Conservation (phyloP, 805 yeast species). For the Candida patagonica region DNA sequence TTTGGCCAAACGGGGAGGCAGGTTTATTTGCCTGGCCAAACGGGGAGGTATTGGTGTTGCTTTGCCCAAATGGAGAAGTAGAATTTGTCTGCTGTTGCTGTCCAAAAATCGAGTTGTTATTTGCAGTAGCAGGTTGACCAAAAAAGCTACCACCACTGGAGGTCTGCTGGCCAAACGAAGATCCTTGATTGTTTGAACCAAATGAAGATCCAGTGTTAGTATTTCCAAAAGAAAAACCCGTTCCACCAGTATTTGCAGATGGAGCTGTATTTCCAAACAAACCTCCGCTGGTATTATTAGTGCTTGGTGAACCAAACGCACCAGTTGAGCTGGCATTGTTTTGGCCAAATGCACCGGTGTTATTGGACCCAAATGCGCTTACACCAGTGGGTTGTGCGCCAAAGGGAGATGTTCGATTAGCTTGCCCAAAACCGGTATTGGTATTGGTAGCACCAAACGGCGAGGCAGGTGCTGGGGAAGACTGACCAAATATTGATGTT, state of each 20-base stretch:
- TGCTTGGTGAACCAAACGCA: slow-evolving; percentile 20
- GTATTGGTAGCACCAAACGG: slow-evolving; percentile 31
- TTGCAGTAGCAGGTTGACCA: slow-evolving; percentile 11
- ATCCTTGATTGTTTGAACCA: slow-evolving; percentile 1
- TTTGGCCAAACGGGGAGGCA: slow-evolving; percentile 5
- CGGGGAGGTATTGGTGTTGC: slow-evolving; percentile 17
- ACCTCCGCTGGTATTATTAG: slow-evolving; percentile 21
- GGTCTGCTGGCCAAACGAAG: slow-evolving; percentile 2
- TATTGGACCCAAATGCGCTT: slow-evolving; percentile 9
- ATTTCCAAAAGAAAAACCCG: slow-evolving; percentile 6
- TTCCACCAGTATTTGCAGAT: too few relatives aligned
- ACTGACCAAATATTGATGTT: slow-evolving; percentile 20
- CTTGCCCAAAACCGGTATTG: slow-evolving; percentile 34
- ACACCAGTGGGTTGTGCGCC: slow-evolving; percentile 8
- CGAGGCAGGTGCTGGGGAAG: slow-evolving; percentile 15
- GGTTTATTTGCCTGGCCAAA: slow-evolving; percentile 14
- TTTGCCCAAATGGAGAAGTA: slow-evolving; percentile 8
- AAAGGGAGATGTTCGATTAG: slow-evolving; percentile 21
- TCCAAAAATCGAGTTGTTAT: slow-evolving; percentile 7
- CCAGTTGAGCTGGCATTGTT: slow-evolving; percentile 15
- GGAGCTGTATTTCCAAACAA: slow-evolving; percentile 32
- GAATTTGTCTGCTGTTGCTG: slow-evolving; percentile 6
- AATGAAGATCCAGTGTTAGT: too few relatives aligned
- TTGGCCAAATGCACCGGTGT: slow-evolving; percentile 12
- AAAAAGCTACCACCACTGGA: slow-evolving; percentile 14